These are phyloP conservation scores for Daedaleopsis nitida DNA, from an alignment of 768 basidiomycete genomes.

Conservation along the genomic window DNA sequence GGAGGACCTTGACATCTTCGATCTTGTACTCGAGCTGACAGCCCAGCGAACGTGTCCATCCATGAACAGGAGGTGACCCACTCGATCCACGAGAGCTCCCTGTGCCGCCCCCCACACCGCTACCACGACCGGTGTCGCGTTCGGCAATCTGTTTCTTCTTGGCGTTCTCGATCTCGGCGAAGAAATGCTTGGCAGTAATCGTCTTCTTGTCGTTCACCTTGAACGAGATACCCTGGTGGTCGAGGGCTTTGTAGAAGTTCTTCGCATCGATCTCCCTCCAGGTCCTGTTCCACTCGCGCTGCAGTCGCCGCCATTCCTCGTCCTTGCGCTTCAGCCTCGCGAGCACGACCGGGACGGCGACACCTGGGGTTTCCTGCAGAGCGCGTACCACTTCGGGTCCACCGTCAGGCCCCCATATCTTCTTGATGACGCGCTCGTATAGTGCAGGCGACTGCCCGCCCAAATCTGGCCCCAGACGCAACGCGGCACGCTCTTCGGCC, in stretches of 20 bases:
- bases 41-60: slow-evolving; percentile 43
- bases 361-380: slow-evolving; percentile 87
- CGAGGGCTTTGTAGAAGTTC: slow-evolving; percentile 97
- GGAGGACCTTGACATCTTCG: slow-evolving; percentile 75
- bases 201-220: slow-evolving; percentile 95
- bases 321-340: slow-evolving; percentile 89
- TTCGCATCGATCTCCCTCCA: slow-evolving; percentile 97
- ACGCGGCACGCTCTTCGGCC: slow-evolving; percentile 77
- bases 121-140: slow-evolving; percentile 23
- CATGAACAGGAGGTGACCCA: neutral
- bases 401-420: slow-evolving; percentile 85
- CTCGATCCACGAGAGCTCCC: slow-evolving; percentile 10
- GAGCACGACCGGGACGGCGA: slow-evolving; percentile 91
- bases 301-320: slow-evolving; percentile 94
- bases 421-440: slow-evolving; percentile 92
- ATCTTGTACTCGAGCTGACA: slow-evolving; percentile 82
- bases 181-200: slow-evolving; percentile 82
- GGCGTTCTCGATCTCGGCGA: slow-evolving; percentile 73
- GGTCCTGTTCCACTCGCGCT: slow-evolving; percentile 93
- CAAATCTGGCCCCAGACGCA: slow-evolving; percentile 83
- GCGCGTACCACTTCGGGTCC: slow-evolving; percentile 79
- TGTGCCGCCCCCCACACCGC: neutral
- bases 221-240: slow-evolving; percentile 94
- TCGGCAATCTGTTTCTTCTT: slow-evolving; percentile 58
- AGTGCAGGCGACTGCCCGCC: slow-evolving; percentile 87